Base-by-base conservation (phyloP, 2,329 filamentous ascomycete genomes). In the Microsporum audouinii region DNA sequence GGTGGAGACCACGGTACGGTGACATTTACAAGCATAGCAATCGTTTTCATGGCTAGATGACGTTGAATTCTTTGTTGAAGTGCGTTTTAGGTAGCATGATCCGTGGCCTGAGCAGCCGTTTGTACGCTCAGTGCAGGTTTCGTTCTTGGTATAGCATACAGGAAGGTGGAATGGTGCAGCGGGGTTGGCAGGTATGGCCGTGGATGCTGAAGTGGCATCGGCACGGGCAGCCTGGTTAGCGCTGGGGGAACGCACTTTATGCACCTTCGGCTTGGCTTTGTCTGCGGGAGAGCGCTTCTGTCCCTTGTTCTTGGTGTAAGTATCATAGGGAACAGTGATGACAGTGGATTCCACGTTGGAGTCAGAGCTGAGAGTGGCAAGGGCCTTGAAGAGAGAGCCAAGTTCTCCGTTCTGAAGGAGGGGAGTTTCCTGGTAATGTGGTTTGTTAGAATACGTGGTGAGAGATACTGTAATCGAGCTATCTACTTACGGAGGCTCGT, bases 61-160 rank as follows among this genome's bases (percentile, higher is more conserved):
- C 27, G 70, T 67, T 8, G 49, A 53, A 29, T 53, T 53, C 34
- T 66, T 66, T n/a, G 67, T 65, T 12, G 75, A 72, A 47, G 75
- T 76, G 65, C 83, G 91, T 69, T 86, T 87, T 71, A 87, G 79
- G 66, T 81, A 77, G 78, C 94, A 97, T 33, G 74, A 70, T 55
- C 94, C 94, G 73, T 94, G 91, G 60, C 87, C 85, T 12, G 88
- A 89, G 80, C 94, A 99, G 71, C 84, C 84, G 68, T 84, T 82
- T 1, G 94, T 99, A 45, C 77, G 78, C 61, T 80, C 79, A 57
- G 81, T 76, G 76, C 92, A 97, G 61, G 81, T 78, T 45, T 85
- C 83, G 67, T 84, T 76, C 1, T 85, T 86, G 59, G 79, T 72
- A 79, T 95, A 92, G 80, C 92, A 97, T 53, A 84, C 75, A 5